These are phyloP conservation scores for Clitopilus passeckerianus DNA, from an alignment of 768 basidiomycete species.

Conservation along the genomic window DNA sequence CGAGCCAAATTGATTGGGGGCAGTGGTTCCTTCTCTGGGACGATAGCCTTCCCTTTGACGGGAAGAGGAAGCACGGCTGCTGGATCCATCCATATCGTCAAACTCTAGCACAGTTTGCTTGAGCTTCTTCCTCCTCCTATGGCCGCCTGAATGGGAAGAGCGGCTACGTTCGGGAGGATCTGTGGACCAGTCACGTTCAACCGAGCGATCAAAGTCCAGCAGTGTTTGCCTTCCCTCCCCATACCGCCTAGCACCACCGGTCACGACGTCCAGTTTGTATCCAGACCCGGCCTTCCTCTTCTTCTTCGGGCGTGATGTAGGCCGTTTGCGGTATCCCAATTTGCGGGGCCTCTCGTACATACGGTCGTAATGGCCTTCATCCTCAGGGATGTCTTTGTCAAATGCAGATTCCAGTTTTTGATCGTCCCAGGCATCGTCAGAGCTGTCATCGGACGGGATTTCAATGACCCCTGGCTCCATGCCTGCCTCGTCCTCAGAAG, in stretches of 20 bases:
- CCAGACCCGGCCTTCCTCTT: constrained; percentile 3
- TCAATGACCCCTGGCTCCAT: background rate
- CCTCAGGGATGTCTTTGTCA: too few relatives aligned
- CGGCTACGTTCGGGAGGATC: background rate
- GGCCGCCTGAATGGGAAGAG: background rate
- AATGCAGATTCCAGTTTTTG: too few relatives aligned
- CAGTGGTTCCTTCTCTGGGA: background rate
- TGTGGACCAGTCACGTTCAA: background rate
- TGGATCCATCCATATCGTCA: too few relatives aligned
- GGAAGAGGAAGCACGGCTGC: too few relatives aligned
- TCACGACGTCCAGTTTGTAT: constrained; percentile 31
- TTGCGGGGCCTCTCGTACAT: background rate
- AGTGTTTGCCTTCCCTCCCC: constrained; percentile 31
- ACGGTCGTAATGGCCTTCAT: too few relatives aligned
- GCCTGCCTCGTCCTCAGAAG: constrained; percentile 7
- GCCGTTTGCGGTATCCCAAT: background rate
- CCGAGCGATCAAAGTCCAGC: constrained; percentile 25
- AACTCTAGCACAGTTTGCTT: too few relatives aligned
- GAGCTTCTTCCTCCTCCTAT: background rate
- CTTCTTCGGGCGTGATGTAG: background rate
- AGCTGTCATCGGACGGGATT: constrained; percentile 8
- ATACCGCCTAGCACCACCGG: constrained; percentile 26
- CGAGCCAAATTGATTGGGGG: background rate
- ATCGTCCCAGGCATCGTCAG: constrained; percentile 10
- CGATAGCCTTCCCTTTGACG: background rate